Percentiles rank a stretch among this genome's conserved stretches.
These are phyloP conservation scores for Echinosphaeria canescens DNA, from an alignment of 2,329 filamentous ascomycete genomes.

Conservation along the genomic window DNA sequence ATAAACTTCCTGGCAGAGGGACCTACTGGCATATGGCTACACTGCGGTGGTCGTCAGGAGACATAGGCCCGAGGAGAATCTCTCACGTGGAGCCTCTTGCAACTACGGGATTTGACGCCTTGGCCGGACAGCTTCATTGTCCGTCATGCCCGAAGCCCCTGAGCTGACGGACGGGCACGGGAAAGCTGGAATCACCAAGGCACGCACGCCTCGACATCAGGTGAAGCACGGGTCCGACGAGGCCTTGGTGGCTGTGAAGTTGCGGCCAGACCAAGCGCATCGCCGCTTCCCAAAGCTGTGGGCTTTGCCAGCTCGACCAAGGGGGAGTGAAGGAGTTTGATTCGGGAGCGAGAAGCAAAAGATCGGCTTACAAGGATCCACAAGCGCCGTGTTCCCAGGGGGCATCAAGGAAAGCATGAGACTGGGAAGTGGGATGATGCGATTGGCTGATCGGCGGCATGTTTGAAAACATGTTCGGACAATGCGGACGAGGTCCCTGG, in stretches of 20 bases:
- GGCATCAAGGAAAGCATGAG: too few relatives aligned
- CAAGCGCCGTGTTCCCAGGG: too few relatives aligned
- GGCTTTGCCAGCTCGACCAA: too few relatives aligned
- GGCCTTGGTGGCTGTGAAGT: constrained; percentile 1
- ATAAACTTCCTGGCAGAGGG: not conserved
- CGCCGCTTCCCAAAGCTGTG: too few relatives aligned
- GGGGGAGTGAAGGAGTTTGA: too few relatives aligned
- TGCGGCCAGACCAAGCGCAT: too few relatives aligned
- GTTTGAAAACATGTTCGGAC: too few relatives aligned
- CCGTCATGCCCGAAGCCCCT: not conserved
- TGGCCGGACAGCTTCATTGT: not conserved
- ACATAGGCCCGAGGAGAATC: not conserved
- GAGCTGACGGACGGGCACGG: not conserved
- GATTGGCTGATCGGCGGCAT: too few relatives aligned
- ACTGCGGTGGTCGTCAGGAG: not conserved
- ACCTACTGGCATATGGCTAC: not conserved
- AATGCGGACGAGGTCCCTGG: too few relatives aligned
- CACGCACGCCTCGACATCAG: constrained; percentile 4
- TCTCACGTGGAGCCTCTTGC: constrained; percentile 1
- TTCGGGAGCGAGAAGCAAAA: too few relatives aligned
- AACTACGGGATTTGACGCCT: not conserved
- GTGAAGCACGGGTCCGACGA: constrained; percentile 6
- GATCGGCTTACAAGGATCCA: too few relatives aligned
- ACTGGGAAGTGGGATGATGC: too few relatives aligned
- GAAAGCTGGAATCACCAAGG: not conserved